These are phyloP conservation scores for Colletotrichum caudatum DNA, from an alignment of 2,329 filamentous ascomycete species.

Conservation along the genomic window DNA sequence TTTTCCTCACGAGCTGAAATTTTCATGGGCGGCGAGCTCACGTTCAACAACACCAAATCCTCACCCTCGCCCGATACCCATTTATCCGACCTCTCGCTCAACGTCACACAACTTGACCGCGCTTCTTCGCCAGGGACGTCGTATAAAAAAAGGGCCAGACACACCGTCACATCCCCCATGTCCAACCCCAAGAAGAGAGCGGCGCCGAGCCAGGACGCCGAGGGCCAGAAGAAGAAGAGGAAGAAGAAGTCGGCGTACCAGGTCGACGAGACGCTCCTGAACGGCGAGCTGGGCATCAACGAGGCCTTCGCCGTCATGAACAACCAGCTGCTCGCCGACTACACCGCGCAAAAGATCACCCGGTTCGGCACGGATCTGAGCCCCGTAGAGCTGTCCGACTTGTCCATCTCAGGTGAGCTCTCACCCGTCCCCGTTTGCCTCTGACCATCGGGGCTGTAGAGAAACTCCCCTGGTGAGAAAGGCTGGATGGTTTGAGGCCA, in stretches of 20 bases:
- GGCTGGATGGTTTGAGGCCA: not conserved
- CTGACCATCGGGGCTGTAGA: not conserved
- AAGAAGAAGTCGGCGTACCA: constrained; percentile 69
- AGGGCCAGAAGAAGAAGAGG: constrained; percentile 61
- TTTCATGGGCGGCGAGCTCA: constrained; percentile 31
- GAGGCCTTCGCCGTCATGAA: constrained; percentile 86
- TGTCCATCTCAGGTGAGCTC: constrained; percentile 78
- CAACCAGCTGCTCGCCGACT: constrained; percentile 83
- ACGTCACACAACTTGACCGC: not conserved
- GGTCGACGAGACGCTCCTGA: constrained; percentile 67
- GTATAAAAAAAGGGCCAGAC: not conserved
- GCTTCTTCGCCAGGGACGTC: not conserved
- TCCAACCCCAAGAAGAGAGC: constrained; percentile 67
- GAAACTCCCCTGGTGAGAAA: not conserved
- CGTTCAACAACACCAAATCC: constrained; percentile 20
- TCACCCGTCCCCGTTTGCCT: not conserved
- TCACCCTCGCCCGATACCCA: not conserved
- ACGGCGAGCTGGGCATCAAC: constrained; percentile 82
- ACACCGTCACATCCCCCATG: constrained; percentile 45
- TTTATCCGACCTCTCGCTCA: no score
- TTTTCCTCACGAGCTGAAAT: constrained; percentile 24
- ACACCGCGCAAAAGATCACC: constrained; percentile 82
- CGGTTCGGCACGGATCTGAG: constrained; percentile 86
- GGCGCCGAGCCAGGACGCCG: constrained; percentile 59
- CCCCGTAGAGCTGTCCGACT: constrained; percentile 84